Conservation (phyloP, 2,329 filamentous ascomycete species). For the Fusarium mundagurra region DNA sequence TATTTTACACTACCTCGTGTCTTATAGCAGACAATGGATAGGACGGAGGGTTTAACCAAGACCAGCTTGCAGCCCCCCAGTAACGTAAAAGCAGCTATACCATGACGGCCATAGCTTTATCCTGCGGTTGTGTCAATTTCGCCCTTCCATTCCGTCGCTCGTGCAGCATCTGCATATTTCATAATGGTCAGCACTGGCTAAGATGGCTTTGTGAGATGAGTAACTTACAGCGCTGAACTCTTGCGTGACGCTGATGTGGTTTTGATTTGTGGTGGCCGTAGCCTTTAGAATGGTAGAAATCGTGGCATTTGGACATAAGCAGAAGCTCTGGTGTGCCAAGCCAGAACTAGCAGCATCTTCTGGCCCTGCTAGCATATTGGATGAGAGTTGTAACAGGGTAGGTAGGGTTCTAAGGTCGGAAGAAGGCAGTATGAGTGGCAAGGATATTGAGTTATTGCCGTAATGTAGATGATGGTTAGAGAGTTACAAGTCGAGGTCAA, state of each 20-base stretch:
- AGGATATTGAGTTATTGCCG: neutral
- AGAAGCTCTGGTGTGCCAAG: rapidly evolving
- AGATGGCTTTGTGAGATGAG: neutral
- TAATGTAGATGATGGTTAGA: neutral
- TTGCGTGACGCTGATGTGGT: neutral
- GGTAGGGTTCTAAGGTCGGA: neutral
- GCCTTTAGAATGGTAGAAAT: neutral
- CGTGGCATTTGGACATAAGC: neutral
- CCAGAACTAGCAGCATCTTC: neutral
- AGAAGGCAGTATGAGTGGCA: neutral
- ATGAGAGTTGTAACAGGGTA: neutral
- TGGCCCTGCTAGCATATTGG: neutral
- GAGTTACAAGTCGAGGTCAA: neutral
- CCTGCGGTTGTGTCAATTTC: neutral
- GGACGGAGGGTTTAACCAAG: neutral
- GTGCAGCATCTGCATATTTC: neutral
- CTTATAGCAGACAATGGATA: neutral
- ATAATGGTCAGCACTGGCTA: neutral
- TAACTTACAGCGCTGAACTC: neutral
- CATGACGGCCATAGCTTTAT: neutral
- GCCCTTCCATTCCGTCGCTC: neutral
- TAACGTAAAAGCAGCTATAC: neutral
- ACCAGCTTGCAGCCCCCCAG: neutral
- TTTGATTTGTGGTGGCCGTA: neutral
- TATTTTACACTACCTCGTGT: neutral